Evolutionary conservation across 208 protist genomes (phyloP), one percentile per base, ranked within the genome.

Genomic region (Leishmania tarentolae): DNA sequence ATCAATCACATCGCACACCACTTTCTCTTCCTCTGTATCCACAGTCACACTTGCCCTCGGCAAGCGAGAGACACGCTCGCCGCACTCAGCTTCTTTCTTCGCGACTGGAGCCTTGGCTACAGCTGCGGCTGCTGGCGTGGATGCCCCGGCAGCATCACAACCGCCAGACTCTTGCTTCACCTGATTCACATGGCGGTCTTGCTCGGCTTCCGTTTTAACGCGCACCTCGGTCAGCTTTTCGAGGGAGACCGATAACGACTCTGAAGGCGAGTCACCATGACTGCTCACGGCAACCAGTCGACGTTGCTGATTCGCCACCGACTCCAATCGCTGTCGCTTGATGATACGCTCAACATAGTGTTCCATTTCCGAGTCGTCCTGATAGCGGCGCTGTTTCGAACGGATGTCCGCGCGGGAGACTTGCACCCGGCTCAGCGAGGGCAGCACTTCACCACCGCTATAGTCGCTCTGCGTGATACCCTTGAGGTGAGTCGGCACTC

Each of bases 311-410:
- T 82, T 85, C 42, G 80, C 87, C 46, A 86, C 70, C 4, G 80
- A 76, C 87, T 95, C 90, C 76, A 94, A 75, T 63, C 88, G 86
- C 56, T 83, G 76, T 5, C 92, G 87, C 82, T 94, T 94, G 42
- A 68, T 28, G 37, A 86, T 70, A 13, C 92, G 87, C 15, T 89
- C 84, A 4, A 80, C 40, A 76, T 86, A 95, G 37, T 68, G 77
- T 11, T 74, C 69, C 63, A 90, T 53, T 46, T 94, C 89, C 4
- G 84, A 81, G 81, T 95, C 92, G 76, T 95, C 92, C 44, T 89
- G 84, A 84, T 95, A 95, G 72, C 86, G 90, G n/a, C 77, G 79
- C 56, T 86, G 86, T 81, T 89, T 90, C 17, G 83, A 84, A 28
- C 83, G 86, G 65, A 95, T 79, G 74, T 95, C 92, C 0, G 87